phyloP scores from a whole-genome alignment of 352 stramenopile species.

The Phytopythium mirpurense region DNA sequence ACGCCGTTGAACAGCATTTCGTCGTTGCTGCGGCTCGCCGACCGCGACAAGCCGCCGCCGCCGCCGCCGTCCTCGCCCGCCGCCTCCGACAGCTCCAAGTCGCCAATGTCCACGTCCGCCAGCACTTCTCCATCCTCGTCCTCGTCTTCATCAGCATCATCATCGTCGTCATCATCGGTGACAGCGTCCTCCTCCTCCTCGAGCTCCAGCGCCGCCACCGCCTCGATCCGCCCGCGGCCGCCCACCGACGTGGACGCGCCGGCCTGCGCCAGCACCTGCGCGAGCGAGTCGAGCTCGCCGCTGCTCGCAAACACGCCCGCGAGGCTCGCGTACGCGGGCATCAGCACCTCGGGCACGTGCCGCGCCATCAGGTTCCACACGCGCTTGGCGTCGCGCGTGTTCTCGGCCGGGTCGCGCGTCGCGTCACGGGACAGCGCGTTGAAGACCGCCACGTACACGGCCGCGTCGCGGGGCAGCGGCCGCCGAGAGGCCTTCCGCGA shows the following conservation, averaged over 20 bases:
- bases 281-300: slow-evolving; percentile 62
- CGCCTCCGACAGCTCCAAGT: too few species aligned
- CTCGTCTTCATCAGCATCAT: slow-evolving; percentile 24
- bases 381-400: slow-evolving; percentile 64
- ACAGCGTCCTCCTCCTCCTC: too few species aligned
- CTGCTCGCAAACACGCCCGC: slow-evolving; percentile 74
- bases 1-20: slow-evolving; percentile 71
- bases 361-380: slow-evolving; percentile 72
- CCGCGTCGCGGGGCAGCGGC: slow-evolving; percentile 31
- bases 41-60: slow-evolving; percentile 37
- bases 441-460: slow-evolving; percentile 74
- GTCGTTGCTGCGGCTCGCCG: slow-evolving; percentile 38
- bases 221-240: slow-evolving; percentile 16
- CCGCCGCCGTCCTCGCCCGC: too few species aligned
- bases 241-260: slow-evolving; percentile 25
- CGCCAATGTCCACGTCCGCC: slow-evolving; percentile 18
- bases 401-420: slow-evolving; percentile 51
- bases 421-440: slow-evolving; percentile 77
- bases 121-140: slow-evolving; percentile 5
- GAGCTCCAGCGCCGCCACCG: too few species aligned
- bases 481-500: slow-evolving; percentile 22
- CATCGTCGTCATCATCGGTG: slow-evolving; percentile 14
- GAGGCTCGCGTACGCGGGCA: slow-evolving; percentile 77
- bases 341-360: slow-evolving; percentile 56
- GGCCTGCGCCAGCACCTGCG: slow-evolving; percentile 51